These are phyloP conservation scores for Eucalyptus cloeziana DNA, from an alignment of 345 rosid species.

Conservation along the genomic window DNA sequence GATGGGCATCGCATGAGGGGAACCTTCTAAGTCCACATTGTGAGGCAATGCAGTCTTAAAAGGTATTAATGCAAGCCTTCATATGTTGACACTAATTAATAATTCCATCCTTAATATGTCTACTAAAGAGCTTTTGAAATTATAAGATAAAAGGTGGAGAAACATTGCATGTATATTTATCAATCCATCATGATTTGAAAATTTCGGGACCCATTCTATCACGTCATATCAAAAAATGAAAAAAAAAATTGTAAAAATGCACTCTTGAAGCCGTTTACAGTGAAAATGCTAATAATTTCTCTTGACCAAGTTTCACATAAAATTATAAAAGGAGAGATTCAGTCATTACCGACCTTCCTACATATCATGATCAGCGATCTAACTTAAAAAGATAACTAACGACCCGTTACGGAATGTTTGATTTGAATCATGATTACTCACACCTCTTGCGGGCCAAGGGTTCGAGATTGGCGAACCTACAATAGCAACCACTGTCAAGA, in stretches of 20 bases:
- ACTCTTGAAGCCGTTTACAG: fast-evolving
- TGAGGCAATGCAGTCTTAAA: background rate
- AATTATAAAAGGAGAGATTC: fast-evolving
- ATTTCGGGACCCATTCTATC: background rate
- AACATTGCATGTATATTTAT: background rate
- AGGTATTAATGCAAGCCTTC: background rate
- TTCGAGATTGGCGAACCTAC: fast-evolving
- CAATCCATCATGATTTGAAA: background rate
- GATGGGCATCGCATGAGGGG: background rate
- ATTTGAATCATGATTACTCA: fast-evolving
- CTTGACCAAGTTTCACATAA: background rate
- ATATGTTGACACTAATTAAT: background rate
- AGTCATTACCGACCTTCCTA: fast-evolving
- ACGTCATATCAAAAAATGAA: background rate
- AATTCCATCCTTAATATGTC: background rate
- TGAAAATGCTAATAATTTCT: background rate
- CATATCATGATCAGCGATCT: fast-evolving
- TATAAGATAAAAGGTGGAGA: background rate
- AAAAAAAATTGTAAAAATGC: background rate
- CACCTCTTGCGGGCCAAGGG: fast-evolving
- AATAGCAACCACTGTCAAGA: background rate
- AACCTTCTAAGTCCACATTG: background rate
- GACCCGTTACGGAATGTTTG: fast-evolving
- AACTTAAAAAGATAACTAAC: fast-evolving
- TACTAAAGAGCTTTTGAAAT: background rate